Base-by-base conservation (phyloP, 2,329 filamentous ascomycete species). In the Arthrobotrys megalospora region DNA sequence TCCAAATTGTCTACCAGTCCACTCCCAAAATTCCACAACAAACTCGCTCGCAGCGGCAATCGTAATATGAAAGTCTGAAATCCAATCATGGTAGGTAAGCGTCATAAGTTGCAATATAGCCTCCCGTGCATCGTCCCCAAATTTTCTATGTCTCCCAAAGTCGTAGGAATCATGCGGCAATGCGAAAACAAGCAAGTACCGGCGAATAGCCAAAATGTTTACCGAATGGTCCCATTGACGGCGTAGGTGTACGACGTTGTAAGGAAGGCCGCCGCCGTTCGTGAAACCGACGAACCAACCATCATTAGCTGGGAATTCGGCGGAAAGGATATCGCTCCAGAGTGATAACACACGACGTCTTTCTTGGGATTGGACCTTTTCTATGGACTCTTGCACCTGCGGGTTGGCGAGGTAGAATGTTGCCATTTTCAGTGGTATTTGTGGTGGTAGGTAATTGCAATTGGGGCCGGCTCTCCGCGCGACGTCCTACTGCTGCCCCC, bases 1-100 rank as follows among this genome's bases (percentile, higher is more conserved):
- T 5, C 55, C 47, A 41, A 32, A 2, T 16, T 62, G 3, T 11
- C 21, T 28, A 14, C 75, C 67, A 8, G 50, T 52, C 73, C 65
- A 66, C 55, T 68, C 45, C 34, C 47, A 78, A 52, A 78, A 78
- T 11, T 43, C 58, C 34, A 72, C 52, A n/a, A 8, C 21, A 3
- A 78, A 45, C 36, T 78, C 75, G 16, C 14, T 67, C 1, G 19
- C 53, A 11, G 50, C 52, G 0, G 67, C 75, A 12, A 48, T 58
- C n/a, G 45, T 34, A 14, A 55, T 3, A 58, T 72, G 12, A 28
- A n/a, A 14, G 3, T 71, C 32, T 6, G 36, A 41, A 14, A 62
- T 16, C 7, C 55, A 52, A 28, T 34, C 16, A 43, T 50, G 1
- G 12, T 8, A 28, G 5, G 24, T 21, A 12, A 50, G 36, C 1